Percentiles rank a stretch among this genome's conserved stretches.
Evolutionary conservation across 768 basidiomycete genomes (phyloP).

Genomic region (Rubroboletus satanas): DNA sequence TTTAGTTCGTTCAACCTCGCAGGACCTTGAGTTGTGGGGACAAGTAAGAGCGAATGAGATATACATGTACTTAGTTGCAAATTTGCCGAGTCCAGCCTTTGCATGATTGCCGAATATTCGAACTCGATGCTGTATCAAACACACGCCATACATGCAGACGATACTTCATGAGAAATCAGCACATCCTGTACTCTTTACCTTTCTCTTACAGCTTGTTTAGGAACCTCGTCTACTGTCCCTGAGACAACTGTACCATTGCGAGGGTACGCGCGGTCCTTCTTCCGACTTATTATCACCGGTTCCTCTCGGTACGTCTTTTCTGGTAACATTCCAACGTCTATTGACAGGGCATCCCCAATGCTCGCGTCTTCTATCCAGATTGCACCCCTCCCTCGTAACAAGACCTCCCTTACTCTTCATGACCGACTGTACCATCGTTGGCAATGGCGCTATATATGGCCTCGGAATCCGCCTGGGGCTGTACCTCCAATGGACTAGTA

Average conservation of each 20-base stretch:
- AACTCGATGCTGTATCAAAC: no score
- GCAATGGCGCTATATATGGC: neutral
- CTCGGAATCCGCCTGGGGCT: neutral
- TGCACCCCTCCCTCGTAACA: neutral
- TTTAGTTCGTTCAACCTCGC: neutral
- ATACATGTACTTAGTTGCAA: no score
- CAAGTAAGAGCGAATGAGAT: no score
- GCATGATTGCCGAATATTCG: no score
- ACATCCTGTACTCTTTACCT: neutral
- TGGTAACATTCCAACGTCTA: no score
- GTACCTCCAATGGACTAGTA: neutral
- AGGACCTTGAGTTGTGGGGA: no score
- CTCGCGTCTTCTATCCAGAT: neutral
- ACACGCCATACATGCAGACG: no score
- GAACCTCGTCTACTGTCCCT: neutral
- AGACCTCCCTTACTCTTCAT: neutral
- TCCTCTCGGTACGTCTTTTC: neutral
- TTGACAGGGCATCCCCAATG: neutral
- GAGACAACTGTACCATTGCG: neutral
- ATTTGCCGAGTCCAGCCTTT: no score
- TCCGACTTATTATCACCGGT: neutral
- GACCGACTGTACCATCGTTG: neutral
- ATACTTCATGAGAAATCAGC: neutral
- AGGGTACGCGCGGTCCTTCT: neutral
- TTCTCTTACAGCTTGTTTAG: neutral